Conservation (phyloP, 1,284 basidiomycete species). For the Heterobasidion annosum region DNA sequence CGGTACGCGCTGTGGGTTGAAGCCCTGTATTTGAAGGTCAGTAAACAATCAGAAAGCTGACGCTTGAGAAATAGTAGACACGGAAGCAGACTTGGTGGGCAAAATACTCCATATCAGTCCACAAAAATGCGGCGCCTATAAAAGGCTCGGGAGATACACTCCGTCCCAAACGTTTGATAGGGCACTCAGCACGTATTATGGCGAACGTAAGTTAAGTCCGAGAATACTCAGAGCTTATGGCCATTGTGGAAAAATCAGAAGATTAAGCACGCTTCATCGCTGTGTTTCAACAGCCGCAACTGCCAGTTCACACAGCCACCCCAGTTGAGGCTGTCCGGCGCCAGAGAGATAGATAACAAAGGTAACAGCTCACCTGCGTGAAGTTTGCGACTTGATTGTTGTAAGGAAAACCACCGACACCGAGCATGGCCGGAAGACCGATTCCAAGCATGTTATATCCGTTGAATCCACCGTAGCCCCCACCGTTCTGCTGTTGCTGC, state of each 20-base stretch:
- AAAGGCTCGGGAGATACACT: background rate
- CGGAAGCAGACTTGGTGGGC: background rate
- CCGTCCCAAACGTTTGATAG: too few species aligned
- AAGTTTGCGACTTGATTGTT: slow-evolving; percentile 59
- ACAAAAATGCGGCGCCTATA: background rate
- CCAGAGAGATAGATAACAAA: slow-evolving; percentile 2
- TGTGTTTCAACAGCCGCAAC: too few species aligned
- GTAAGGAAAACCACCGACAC: slow-evolving; percentile 55
- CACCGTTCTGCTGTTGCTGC: slow-evolving; percentile 24
- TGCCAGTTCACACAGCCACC: too few species aligned
- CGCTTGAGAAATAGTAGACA: background rate
- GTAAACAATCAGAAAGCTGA: background rate
- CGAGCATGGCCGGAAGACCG: slow-evolving; percentile 61
- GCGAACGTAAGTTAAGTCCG: too few species aligned
- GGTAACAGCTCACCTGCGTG: slow-evolving; percentile 38
- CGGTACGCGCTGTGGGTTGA: slow-evolving; percentile 46
- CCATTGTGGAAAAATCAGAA: too few species aligned
- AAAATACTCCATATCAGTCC: too few species aligned
- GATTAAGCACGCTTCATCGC: too few species aligned
- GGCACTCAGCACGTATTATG: too few species aligned
- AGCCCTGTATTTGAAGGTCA: slow-evolving; percentile 13
- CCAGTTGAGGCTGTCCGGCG: background rate
- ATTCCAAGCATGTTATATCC: slow-evolving; percentile 72
- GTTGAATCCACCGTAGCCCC: slow-evolving; percentile 40
- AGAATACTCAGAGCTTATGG: too few species aligned